Base-by-base conservation (phyloP, 192 early-diverging fungal species). In the Mortierella hygrophila region DNA sequence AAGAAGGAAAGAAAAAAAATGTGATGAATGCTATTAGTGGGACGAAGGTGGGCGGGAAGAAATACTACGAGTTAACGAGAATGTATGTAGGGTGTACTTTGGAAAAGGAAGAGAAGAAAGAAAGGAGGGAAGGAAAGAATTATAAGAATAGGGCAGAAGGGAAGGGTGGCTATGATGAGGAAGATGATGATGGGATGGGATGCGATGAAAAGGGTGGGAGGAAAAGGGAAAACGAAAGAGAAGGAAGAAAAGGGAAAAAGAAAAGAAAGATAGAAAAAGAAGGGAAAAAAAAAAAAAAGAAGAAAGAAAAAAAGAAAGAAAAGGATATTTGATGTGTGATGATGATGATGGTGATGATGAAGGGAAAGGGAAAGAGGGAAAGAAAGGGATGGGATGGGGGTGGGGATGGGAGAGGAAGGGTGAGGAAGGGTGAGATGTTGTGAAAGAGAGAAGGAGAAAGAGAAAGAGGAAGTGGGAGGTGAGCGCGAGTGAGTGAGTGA, bases 31-130 rank as follows among this genome's bases (percentile, higher is more conserved):
- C 49, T 52, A 52, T 52, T 18, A 52, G 20, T 32, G 32, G 38
- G 70, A 42, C 21, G 16, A 21, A 32, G 70, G 65, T 26, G 54
- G 74, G 57, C 23, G 65, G 42, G 75, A 76, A 76, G n/a, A 65
- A 49, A 68, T 46, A 26, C 26, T 46, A 49, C 42, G 29, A 46
- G 71, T 8, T n/a, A 37, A 72, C 26, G 42, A 37, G 42, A 46
- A 46, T 6, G 29, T 23, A 65, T n/a, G 63, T 47, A 55, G 60
- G 37, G 40, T 40, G 57, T 29, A 32, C 47, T 41, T n/a, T n/a
- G 54, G 4, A 37, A 38, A 54, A 63, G 6, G 65, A 73, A 37
- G 63, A 42, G 38, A 46, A 23, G 57, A 1, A 70, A 37, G 26
- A 32, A 46, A 46, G 29, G 44, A 63, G 74, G 35, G 40, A 54